Evolutionary conservation across 139 green algal species (phyloP).

Genomic region (Chlamydomonas eustigma): DNA sequence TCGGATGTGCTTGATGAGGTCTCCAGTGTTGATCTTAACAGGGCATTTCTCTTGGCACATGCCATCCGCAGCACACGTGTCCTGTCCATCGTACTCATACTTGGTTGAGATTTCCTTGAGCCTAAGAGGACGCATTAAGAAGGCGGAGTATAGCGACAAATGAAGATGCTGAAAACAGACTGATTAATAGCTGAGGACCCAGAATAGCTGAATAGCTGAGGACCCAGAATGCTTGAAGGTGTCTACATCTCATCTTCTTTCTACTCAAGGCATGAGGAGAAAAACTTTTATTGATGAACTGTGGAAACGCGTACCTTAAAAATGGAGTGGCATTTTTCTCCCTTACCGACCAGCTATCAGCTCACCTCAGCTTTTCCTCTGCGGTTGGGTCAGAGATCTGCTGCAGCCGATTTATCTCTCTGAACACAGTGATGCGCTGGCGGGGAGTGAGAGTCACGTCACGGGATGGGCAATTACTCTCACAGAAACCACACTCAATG

Average conservation of each 20-base stretch:
- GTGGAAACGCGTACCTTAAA: no score
- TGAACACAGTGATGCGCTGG: slow-evolving; percentile 89
- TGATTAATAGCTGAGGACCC: no score
- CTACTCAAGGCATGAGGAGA: no score
- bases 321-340: no score
- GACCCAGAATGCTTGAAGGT: no score
- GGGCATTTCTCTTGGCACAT: slow-evolving; percentile 99
- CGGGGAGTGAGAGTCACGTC: slow-evolving; percentile 92
- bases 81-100: slow-evolving; percentile 69
- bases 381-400: slow-evolving; percentile 29
- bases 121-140: no score
- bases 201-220: no score
- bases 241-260: no score
- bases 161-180: no score
- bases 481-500: slow-evolving; percentile 99
- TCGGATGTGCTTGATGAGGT: slow-evolving; percentile 81
- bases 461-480: slow-evolving; percentile 91
- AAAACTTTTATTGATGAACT: no score
- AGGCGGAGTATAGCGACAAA: no score
- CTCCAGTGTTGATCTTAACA: slow-evolving; percentile 97
- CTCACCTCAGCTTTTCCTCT: slow-evolving; percentile 51
- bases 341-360: not conserved
- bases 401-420: slow-evolving; percentile 82
- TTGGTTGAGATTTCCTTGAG: slow-evolving; percentile 11
- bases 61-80: slow-evolving; percentile 92